Percentiles rank a stretch among this genome's conserved stretches.
Conservation (phyloP, 495 filamentous ascomycete genomes). For the Neurospora intermedia region DNA sequence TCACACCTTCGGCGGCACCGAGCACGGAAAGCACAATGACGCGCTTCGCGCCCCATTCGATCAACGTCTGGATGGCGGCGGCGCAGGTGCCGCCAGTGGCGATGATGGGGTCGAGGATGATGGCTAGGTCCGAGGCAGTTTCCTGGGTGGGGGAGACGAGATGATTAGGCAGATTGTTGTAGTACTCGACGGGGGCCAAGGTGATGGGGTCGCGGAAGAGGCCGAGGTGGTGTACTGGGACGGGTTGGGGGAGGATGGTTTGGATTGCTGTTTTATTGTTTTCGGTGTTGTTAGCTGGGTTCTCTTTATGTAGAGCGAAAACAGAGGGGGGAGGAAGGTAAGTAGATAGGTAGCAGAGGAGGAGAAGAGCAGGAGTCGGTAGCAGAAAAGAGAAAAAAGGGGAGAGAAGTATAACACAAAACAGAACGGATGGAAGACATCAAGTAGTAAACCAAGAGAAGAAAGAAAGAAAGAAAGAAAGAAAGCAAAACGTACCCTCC, state of each 20-base stretch:
- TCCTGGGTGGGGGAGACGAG: slow-evolving; percentile 6
- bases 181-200: slow-evolving; percentile 90
- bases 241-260: slow-evolving; percentile 67
- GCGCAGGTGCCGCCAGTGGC: slow-evolving; percentile 84
- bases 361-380: not conserved
- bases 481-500: slow-evolving; percentile 42
- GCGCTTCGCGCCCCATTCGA: slow-evolving; percentile 79
- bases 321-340: not conserved
- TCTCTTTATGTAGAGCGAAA: too few relatives aligned
- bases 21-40: slow-evolving; percentile 73
- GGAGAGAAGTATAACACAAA: not conserved
- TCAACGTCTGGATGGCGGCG: slow-evolving; percentile 79
- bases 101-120: slow-evolving; percentile 86
- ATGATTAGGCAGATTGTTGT: slow-evolving; percentile 90
- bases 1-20: slow-evolving; percentile 55
- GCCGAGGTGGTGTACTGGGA: slow-evolving; percentile 86
- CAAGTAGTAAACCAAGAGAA: not conserved
- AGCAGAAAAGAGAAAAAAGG: not conserved
- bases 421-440: too few relatives aligned
- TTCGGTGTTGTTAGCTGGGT: not conserved
- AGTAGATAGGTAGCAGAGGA: not conserved
- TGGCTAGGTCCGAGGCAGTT: slow-evolving; percentile 44
- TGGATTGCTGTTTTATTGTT: slow-evolving; percentile 49
- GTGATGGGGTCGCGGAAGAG: slow-evolving; percentile 81
- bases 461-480: not conserved